Evolutionary conservation across 371 early-diverging fungal genomes (phyloP).

Genomic region (Syncephalastrum sp.): DNA sequence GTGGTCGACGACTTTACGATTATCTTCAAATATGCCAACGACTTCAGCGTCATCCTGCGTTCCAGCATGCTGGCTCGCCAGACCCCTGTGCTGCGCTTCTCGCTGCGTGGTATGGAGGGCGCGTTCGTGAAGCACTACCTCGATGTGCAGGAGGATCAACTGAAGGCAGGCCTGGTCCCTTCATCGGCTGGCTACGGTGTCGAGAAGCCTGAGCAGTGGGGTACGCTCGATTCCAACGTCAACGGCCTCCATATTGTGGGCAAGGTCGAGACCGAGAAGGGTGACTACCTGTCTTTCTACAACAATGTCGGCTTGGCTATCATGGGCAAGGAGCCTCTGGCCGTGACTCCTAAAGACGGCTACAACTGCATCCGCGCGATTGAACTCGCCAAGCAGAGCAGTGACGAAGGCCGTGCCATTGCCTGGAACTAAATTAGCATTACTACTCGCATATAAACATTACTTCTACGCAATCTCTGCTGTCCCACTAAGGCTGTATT

Average conservation of each 20-base stretch:
- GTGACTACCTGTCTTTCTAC: conserved; percentile 63
- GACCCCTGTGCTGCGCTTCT: conserved; percentile 65
- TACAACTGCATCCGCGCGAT: conserved; percentile 67
- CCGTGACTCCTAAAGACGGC: conserved; percentile 69
- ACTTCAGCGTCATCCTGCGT: conserved; percentile 60
- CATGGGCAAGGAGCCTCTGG: conserved; percentile 44
- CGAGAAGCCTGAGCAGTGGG: conserved; percentile 49
- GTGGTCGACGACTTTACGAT: conserved; percentile 68
- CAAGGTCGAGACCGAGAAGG: conserved; percentile 56
- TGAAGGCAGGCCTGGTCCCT: conserved; percentile 63
- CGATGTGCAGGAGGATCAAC: conserved; percentile 77
- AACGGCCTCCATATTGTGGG: conserved; percentile 56
- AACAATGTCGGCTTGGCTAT: conserved; percentile 67
- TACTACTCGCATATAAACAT: too few species aligned
- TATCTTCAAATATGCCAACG: conserved; percentile 59
- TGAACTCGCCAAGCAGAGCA: conserved; percentile 70
- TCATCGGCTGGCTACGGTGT: conserved; percentile 50
- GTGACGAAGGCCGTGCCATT: conserved; percentile 45
- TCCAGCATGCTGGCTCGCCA: conserved; percentile 73
- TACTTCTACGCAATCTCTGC: too few species aligned
- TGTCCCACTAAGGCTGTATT: too few species aligned
- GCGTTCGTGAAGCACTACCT: conserved; percentile 65
- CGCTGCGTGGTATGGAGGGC: conserved; percentile 71
- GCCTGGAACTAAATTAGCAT: too few species aligned
- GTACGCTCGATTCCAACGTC: conserved; percentile 55